phyloP scores from a whole-genome alignment of 192 early-diverging fungal genomes.

The Entrophospora sp. region DNA sequence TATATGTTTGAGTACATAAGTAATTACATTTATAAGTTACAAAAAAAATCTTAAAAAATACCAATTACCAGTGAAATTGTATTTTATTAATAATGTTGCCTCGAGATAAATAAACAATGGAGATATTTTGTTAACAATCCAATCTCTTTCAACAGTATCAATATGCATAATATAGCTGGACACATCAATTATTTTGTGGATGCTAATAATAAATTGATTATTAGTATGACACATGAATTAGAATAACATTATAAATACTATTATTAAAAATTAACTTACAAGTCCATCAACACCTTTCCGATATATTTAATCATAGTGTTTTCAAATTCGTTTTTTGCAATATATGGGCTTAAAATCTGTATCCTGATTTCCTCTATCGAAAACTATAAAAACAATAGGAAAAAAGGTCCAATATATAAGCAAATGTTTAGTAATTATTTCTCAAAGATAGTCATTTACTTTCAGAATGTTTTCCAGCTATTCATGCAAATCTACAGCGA shows the following conservation, averaged over 20 bases:
- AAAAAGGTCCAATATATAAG: not conserved
- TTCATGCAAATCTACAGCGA: not conserved
- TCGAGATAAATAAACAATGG: not conserved
- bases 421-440: not conserved
- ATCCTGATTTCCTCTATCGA: not conserved
- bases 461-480: not conserved
- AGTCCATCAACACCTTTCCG: slow-evolving; percentile 13
- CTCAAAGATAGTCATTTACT: not conserved
- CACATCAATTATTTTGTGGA: slow-evolving; percentile 17
- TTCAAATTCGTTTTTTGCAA: slow-evolving; percentile 4
- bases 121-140: slow-evolving; percentile 17
- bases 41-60: not conserved
- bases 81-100: slow-evolving; percentile 5
- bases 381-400: not conserved
- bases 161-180: slow-evolving; percentile 4
- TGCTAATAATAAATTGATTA: slow-evolving; percentile 9
- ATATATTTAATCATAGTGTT: slow-evolving; percentile 15
- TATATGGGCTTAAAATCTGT: not conserved
- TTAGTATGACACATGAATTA: not conserved
- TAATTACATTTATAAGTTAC: slow-evolving; percentile 8
- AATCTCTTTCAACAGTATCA: slow-evolving; percentile 14
- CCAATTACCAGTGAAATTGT: not conserved
- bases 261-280: slow-evolving; percentile 13
- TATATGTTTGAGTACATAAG: slow-evolving; percentile 4
- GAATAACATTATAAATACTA: not conserved